A percentile compares a stretch with the other conserved stretches of the same genome.
phyloP scores from a whole-genome alignment of 371 early-diverging fungal species.

The Fennellomyces sp. region DNA sequence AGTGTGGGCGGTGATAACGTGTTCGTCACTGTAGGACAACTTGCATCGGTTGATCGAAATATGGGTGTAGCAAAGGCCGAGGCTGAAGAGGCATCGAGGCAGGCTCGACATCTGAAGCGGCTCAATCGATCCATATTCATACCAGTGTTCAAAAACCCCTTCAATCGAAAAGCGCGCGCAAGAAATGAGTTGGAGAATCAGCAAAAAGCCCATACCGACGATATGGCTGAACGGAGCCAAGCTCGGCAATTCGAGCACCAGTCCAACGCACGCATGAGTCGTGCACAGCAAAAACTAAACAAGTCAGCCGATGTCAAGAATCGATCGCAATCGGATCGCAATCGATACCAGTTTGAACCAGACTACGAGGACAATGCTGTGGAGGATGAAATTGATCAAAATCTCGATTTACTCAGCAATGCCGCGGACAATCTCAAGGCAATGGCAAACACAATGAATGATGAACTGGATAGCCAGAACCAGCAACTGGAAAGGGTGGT shows the following conservation, averaged over 20 bases:
- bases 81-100: conserved; percentile 73
- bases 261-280: conserved; percentile 51
- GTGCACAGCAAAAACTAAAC: conserved; percentile 27
- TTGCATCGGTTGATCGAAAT: conserved; percentile 70
- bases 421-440: conserved; percentile 68
- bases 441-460: conserved; percentile 72
- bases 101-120: conserved; percentile 74
- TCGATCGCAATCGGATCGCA: conserved; percentile 60
- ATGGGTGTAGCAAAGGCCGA: conserved; percentile 73
- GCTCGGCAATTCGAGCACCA: conserved; percentile 26
- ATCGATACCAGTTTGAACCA: conserved; percentile 66
- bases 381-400: conserved; percentile 82
- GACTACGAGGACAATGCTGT: conserved; percentile 65
- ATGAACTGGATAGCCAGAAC: conserved; percentile 75
- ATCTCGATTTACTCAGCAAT: conserved; percentile 68
- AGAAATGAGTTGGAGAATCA: conserved; percentile 55
- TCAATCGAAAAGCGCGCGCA: conserved; percentile 60
- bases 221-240: conserved; percentile 35
- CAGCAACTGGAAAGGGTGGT: conserved; percentile 26
- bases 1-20: no score
- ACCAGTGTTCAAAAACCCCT: conserved; percentile 69
- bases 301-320: not conserved
- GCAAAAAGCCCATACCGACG: conserved; percentile 51
- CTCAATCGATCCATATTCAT: conserved; percentile 82
- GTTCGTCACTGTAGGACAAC: conserved; percentile 47